Base-by-base conservation (phyloP, 2,329 filamentous ascomycete species). In the Aspergillus ustus region DNA sequence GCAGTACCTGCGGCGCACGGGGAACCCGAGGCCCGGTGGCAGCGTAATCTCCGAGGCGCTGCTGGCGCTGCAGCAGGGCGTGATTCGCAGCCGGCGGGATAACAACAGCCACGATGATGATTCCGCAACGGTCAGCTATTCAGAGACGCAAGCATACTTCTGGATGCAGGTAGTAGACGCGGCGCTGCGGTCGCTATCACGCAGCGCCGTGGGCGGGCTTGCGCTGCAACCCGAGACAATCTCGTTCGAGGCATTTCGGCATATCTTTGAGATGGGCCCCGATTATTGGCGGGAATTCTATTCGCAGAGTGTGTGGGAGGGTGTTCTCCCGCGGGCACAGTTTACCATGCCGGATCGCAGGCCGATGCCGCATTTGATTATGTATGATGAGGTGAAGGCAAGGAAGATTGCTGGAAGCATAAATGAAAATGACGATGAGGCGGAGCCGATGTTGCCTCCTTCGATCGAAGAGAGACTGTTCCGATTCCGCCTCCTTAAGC, bases 101-200 rank as follows among this genome's bases (percentile, higher is more conserved):
- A n/a, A 49, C 5, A 20, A n/a, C 1, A 25, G 6, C 25, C 4
- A 25, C 4, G 25, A 5, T 5, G 25, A 25, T 4, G 25, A 25
- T 25, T 25, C 25, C 25, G 25, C 25, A 25, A 25, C 25, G 20
- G 13, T 28, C 1, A 4, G 48, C 7, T 59, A 52, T 22, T 59
- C 56, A 9, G 56, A 59, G 25, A 59, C 56, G 3, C 56, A 52
- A 37, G 22, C 37, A 2, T 46, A 46, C 19, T 59, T 59, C 19
- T 59, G 56, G 56, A 15, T 59, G 9, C 49, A 52, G 40, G 22
- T 59, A 0, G 56, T 59, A 17, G n/a, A 37, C 2, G 17, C 37
- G 31, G 56, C 56, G 22, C n/a, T 59, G 3, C 25, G 25, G 25
- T 25, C 25, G 25, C 25, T 25, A 5, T 3, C 25, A 5, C 25